phyloP scores from a whole-genome alignment of 805 yeast species.

The Barnettozyma siamensis region DNA sequence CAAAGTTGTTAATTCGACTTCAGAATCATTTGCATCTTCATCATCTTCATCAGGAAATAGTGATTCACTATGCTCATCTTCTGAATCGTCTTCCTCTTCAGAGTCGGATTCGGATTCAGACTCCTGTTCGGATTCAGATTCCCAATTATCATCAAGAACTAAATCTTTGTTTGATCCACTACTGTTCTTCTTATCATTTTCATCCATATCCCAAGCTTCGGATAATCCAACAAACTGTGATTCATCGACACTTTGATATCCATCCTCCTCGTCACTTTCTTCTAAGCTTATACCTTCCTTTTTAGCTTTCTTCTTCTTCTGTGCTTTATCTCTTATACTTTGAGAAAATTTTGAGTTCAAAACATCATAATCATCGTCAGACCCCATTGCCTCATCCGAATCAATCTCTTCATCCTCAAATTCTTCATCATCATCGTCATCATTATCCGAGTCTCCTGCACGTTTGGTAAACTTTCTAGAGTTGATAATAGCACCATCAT shows the following conservation, averaged over 20 bases:
- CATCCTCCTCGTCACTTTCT: conserved; percentile 40
- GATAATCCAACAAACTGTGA: conserved; percentile 67
- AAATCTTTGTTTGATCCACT: conserved; percentile 17
- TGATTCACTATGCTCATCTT: conserved; percentile 39
- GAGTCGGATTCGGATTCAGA: conserved; percentile 22
- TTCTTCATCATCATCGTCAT: conserved; percentile 27
- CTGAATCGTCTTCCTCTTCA: conserved; percentile 42
- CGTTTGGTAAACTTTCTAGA: conserved; percentile 22
- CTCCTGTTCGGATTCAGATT: conserved; percentile 22
- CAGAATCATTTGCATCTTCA: conserved; percentile 36
- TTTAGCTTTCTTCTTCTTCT: conserved; percentile 16
- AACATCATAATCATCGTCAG: conserved; percentile 66
- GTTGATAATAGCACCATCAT: conserved; percentile 34
- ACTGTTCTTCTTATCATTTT: conserved; percentile 32
- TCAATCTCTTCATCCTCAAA: conserved; percentile 65
- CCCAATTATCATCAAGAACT: conserved; percentile 20
- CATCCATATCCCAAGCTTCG: conserved; percentile 87
- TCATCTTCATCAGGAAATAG: conserved; percentile 33
- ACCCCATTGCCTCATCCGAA: conserved; percentile 86
- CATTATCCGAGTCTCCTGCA: conserved; percentile 21
- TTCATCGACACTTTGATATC: conserved; percentile 73
- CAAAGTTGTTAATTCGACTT: conserved; percentile 48
- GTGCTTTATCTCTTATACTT: conserved; percentile 52
- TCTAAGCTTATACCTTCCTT: conserved; percentile 26
- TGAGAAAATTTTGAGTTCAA: conserved; percentile 64